These are phyloP conservation scores for Lepidium sativum DNA, from an alignment of 345 rosid species.

Conservation along the genomic window DNA sequence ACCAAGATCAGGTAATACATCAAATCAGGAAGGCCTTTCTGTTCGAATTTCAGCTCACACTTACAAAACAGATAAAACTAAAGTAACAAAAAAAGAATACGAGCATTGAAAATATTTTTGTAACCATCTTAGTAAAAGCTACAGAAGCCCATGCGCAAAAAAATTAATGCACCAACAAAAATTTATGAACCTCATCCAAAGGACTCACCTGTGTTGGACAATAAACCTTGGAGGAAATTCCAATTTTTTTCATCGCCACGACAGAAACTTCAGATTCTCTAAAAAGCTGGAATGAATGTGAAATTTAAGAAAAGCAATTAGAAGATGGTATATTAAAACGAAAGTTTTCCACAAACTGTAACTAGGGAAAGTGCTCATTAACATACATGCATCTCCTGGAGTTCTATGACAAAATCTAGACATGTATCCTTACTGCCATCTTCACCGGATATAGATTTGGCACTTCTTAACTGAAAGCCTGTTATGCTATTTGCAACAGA, in stretches of 20 bases:
- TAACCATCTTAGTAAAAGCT: not conserved
- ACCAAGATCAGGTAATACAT: conserved; percentile 5
- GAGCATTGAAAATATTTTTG: not conserved
- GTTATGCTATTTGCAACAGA: conserved; percentile 57
- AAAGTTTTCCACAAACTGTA: not conserved
- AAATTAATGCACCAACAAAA: not conserved
- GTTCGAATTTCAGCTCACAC: not conserved
- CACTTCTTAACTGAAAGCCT: conserved; percentile 65
- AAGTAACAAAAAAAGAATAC: not conserved
- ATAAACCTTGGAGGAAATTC: conserved; percentile 53
- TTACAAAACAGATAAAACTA: not conserved
- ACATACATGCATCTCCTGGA: conserved; percentile 82
- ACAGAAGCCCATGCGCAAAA: not conserved
- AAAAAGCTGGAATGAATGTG: conserved; percentile 58
- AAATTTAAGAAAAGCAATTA: conserved; percentile 1
- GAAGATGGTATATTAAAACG: conserved; percentile 9
- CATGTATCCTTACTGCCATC: conserved; percentile 72
- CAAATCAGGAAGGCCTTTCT: not conserved
- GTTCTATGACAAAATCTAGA: conserved; percentile 68
- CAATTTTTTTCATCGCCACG: conserved; percentile 73
- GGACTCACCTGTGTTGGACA: conserved; percentile 67
- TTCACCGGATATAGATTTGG: conserved; percentile 54
- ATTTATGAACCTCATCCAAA: not conserved
- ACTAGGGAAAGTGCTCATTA: not conserved
- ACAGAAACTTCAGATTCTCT: conserved; percentile 77